Percentiles rank a stretch among this genome's conserved stretches.
phyloP scores from a whole-genome alignment of 257 asterid genomes.

The Mitragyna speciosa region DNA sequence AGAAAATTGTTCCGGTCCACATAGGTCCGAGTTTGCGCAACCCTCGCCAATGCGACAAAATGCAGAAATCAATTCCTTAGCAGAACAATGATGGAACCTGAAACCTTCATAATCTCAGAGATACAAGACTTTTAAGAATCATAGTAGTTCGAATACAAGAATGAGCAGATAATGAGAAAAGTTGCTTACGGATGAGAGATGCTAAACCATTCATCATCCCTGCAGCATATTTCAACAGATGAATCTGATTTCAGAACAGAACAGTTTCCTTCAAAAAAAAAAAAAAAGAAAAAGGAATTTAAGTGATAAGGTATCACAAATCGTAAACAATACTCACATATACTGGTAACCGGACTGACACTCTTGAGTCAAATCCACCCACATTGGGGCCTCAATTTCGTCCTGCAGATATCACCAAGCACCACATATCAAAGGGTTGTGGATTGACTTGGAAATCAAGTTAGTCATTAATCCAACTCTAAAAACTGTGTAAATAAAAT shows the following conservation, averaged over 20 bases:
- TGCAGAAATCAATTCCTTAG: slow-evolving; percentile 29
- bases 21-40: slow-evolving; percentile 14
- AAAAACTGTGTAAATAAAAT: neutral
- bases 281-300: slow-evolving; percentile 3
- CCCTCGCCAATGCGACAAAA: slow-evolving; percentile 17
- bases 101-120: slow-evolving; percentile 16
- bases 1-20: slow-evolving; percentile 29
- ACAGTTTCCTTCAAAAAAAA: neutral
- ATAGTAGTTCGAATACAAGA: neutral
- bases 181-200: slow-evolving; percentile 44
- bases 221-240: slow-evolving; percentile 25
- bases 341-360: slow-evolving; percentile 28
- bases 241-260: slow-evolving; percentile 5
- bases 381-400: slow-evolving; percentile 51
- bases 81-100: slow-evolving; percentile 49
- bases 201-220: slow-evolving; percentile 55
- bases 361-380: slow-evolving; percentile 50
- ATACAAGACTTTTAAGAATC: neutral
- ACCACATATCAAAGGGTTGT: neutral
- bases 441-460: neutral
- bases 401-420: slow-evolving; percentile 35
- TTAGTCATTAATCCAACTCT: neutral
- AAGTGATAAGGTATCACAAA: neutral
- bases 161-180: neutral
- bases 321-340: slow-evolving; percentile 30